Conservation (phyloP, 2,329 filamentous ascomycete species). For the Conoideocrella luteorostrata region DNA sequence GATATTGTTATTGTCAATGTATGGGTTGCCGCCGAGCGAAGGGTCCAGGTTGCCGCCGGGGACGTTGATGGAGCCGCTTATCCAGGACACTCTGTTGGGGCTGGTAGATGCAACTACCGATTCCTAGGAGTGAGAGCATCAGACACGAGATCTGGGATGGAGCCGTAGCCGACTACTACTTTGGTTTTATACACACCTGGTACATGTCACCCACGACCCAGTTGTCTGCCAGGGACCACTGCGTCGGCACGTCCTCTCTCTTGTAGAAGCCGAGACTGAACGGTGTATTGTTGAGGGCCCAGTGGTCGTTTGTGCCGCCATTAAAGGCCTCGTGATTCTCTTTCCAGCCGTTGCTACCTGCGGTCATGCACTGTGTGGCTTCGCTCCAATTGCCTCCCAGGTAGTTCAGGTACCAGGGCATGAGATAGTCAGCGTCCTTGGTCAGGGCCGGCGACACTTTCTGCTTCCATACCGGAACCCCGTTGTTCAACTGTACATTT, state of each 20-base stretch:
- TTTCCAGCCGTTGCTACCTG: conserved; percentile 45
- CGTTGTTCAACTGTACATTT: conserved; percentile 44
- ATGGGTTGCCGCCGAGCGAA: conserved; percentile 36
- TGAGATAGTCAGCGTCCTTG: conserved; percentile 33
- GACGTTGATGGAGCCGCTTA: conserved; percentile 44
- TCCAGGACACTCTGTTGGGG: conserved; percentile 45
- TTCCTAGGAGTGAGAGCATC: conserved; percentile 25
- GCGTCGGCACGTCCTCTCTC: conserved; percentile 45
- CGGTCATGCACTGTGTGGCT: conserved; percentile 48
- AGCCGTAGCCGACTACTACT: no score
- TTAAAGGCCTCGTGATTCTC: conserved; percentile 47
- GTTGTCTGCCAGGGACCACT: conserved; percentile 47
- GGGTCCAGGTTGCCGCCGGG: conserved; percentile 36
- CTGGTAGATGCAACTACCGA: conserved; percentile 44
- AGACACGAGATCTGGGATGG: neutral
- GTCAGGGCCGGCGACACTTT: conserved; percentile 32
- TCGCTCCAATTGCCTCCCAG: conserved; percentile 41
- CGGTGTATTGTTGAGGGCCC: conserved; percentile 47
- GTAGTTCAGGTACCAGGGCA: conserved; percentile 51
- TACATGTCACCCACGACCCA: conserved; percentile 53
- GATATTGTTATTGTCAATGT: conserved; percentile 44
- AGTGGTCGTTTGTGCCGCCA: conserved; percentile 43
- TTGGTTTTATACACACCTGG: conserved; percentile 17
- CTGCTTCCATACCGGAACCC: conserved; percentile 40
- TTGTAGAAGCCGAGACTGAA: conserved; percentile 47